Conservation (phyloP, 345 rosid genomes). For the Gossypium mustelinum region DNA sequence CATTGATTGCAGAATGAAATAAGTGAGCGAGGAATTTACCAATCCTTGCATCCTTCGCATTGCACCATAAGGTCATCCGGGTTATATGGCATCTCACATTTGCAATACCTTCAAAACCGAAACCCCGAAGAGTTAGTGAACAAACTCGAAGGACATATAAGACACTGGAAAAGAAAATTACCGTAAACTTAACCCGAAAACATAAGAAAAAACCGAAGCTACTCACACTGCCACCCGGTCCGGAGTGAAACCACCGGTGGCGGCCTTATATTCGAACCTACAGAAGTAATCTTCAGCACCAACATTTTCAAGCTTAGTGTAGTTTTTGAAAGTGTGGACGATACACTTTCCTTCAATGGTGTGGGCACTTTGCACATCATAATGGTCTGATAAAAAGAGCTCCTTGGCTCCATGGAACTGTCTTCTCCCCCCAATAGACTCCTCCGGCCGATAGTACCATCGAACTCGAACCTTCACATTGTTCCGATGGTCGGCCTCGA, state of each 20-base stretch:
- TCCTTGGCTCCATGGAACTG: constrained; percentile 87
- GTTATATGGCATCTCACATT: constrained; percentile 87
- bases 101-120: constrained; percentile 65
- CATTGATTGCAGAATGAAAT: background rate
- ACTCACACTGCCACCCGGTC: constrained; percentile 90
- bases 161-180: background rate
- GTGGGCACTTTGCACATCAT: constrained; percentile 73
- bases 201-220: background rate
- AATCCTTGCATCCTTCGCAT: constrained; percentile 86
- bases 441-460: constrained; percentile 90
- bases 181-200: background rate
- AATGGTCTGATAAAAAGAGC: constrained; percentile 72
- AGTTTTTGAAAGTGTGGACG: constrained; percentile 78
- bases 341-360: constrained; percentile 80
- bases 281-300: constrained; percentile 83
- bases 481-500: constrained; percentile 73
- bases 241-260: constrained; percentile 75
- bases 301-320: constrained; percentile 78
- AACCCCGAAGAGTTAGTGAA: background rate
- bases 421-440: constrained; percentile 81
- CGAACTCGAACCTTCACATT: constrained; percentile 70
- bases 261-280: constrained; percentile 78
- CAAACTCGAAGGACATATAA: background rate
- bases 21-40: constrained; percentile 33
- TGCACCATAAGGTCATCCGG: constrained; percentile 90